Evolutionary conservation across 345 rosid species (phyloP), one percentile per base, ranked within the genome.

Genomic region (Excoecaria agallocha): DNA sequence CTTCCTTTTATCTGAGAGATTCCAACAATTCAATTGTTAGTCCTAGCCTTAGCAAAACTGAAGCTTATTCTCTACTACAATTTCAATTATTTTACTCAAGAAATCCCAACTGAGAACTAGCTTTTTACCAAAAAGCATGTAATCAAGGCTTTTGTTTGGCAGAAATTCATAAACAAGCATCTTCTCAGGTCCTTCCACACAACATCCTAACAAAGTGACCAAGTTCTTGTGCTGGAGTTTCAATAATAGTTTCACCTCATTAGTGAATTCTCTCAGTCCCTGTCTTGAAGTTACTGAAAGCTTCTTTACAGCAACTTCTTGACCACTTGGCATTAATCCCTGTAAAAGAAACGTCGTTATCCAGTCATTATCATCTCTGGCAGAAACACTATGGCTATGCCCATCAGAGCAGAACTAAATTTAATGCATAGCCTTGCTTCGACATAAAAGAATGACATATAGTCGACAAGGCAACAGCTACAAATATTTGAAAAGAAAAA

Each of bases 91-190:
- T 63, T 24, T 24, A 17, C 41, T 5, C 24, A 11, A 52, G 55
- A 57, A 46, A 48, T 25, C 13, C 38, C 22, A 68, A 51, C 45
- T 9, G 51, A 41, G 48, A 11, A 3, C 49, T 5, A 24, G 39
- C 11, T 16, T n/a, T 25, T 58, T 79, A 79, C 79, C 79, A 38
- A 79, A 79, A 1, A 79, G 70, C 54, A 75, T 75, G 76, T 75
- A 79, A 37, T 79, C 82, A 50, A 79, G 82, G 76, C 82, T 79
- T 74, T 65, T 79, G 76, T 79, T 79, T 19, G 79, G 82, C 9
- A 79, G 76, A 51, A 75, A 79, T 49, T 79, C 82, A 59, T 79
- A 79, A 67, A 79, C 82, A 66, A 79, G 82, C 82, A 79, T 79
- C 79, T 71, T 79, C 65, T 79, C 76, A 4, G 79, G 73, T 19